Conservation (phyloP, 2,329 filamentous ascomycete species). For the Rhexocercosporidium sp. region DNA sequence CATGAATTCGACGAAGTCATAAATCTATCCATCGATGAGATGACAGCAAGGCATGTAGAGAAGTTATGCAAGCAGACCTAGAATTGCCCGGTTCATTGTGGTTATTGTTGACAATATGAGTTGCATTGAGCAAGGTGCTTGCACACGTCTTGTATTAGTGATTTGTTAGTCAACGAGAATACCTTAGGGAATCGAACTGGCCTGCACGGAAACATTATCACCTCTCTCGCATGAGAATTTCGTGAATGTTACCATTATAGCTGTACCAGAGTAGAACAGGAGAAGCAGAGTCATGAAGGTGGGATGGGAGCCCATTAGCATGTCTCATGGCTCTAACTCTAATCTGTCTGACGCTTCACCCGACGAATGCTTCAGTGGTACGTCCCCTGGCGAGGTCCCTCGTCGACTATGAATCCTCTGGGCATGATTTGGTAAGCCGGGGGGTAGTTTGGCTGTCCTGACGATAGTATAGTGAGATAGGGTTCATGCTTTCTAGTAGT, state of each 20-base stretch:
- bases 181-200: constrained; percentile 3
- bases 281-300: not conserved
- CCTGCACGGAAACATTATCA: not conserved
- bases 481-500: too few relatives aligned
- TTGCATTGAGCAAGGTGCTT: constrained; percentile 16
- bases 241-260: not conserved
- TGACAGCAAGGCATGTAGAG: constrained; percentile 13
- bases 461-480: too few relatives aligned
- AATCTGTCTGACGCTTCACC: too few relatives aligned
- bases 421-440: too few relatives aligned
- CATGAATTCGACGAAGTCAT: constrained; percentile 16
- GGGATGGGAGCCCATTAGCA: too few relatives aligned
- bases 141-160: not conserved
- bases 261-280: not conserved
- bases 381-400: too few relatives aligned
- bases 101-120: not conserved
- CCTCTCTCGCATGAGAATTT: not conserved
- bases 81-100: not conserved
- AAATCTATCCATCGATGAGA: constrained; percentile 20
- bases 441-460: too few relatives aligned
- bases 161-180: not conserved
- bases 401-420: too few relatives aligned
- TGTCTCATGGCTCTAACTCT: too few relatives aligned
- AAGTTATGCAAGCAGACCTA: constrained; percentile 18
- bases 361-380: too few relatives aligned